phyloP scores from a whole-genome alignment of 1,284 basidiomycete genomes.

The Cryptococcus deneoformans region DNA sequence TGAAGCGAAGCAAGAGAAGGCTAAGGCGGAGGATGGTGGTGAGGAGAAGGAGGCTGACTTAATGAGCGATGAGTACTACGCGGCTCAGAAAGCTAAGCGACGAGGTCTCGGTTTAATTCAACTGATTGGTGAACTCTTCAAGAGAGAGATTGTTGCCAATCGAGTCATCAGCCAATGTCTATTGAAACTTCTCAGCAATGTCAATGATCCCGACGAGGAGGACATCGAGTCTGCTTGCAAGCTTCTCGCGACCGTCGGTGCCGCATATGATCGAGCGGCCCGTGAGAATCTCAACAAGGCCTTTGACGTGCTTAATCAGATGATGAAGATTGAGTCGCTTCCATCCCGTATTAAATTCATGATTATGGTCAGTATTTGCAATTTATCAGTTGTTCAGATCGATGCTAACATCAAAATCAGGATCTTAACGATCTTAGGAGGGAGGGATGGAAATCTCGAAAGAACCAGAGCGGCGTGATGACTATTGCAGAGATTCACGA shows the following conservation, averaged over 20 bases:
- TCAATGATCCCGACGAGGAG: constrained; percentile 93
- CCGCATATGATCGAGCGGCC: constrained; percentile 53
- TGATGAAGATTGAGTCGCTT: constrained; percentile 70
- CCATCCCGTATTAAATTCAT: constrained; percentile 91
- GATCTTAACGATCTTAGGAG: constrained; percentile 86
- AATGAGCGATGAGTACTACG: constrained; percentile 96
- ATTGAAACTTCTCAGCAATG: constrained; percentile 72
- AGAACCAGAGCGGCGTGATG: constrained; percentile 71
- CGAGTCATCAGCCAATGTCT: constrained; percentile 97
- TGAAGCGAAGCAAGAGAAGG: constrained; percentile 52
- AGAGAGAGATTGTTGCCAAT: constrained; percentile 90
- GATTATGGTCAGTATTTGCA: constrained; percentile 66
- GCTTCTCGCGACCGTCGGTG: constrained; percentile 84
- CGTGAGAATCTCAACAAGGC: constrained; percentile 86
- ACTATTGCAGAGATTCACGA: constrained; percentile 90
- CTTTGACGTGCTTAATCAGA: constrained; percentile 82
- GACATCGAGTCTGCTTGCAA: constrained; percentile 96
- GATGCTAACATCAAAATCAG: constrained; percentile 48
- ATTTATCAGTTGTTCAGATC: not conserved
- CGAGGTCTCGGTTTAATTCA: constrained; percentile 94
- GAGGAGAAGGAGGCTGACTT: constrained; percentile 59
- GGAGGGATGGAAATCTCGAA: constrained; percentile 75
- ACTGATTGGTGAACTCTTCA: constrained; percentile 98
- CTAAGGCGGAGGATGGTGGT: constrained; percentile 43
- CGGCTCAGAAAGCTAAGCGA: constrained; percentile 93